Base-by-base conservation (phyloP, 176 grass and related monocot species). In the Chrysopogon serrulatus region DNA sequence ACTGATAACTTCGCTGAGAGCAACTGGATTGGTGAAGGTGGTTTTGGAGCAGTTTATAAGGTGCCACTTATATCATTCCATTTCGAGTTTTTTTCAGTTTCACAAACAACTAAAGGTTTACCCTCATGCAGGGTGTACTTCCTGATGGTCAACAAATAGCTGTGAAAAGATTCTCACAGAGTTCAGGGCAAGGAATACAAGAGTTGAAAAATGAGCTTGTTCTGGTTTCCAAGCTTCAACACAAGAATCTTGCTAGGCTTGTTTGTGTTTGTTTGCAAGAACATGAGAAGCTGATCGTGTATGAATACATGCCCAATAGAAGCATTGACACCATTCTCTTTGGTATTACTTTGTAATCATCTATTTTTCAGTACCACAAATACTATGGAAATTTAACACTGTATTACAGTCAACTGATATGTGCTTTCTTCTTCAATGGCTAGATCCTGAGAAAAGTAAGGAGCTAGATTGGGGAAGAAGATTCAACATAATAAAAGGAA, bases 11-110 rank as follows among this genome's bases (percentile, higher is more conserved):
- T 97, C 82, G 62, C 76, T 74, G 87, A 93, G 37, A 81, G 42
- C 4, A 91, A 91, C 71, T 90, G 76, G 79, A 59, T 97, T 84
- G 91, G 94, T 81, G 87, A 91, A 86, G 94, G 91, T 63, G 91
- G 94, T 56, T 93, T 91, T 69, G 94, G 91, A 75, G 69, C 73
- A 73, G 94, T 97, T 81, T 97, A 97, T 76, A 97, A 91, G 94
- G 94, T 93, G 48, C 32, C 31, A 75, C 16, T 32, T 27, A 51
- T 43, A 40, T 26, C 15, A 48, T 32, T 77, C 28, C 27, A 27
- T 36, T 69, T 60, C 5, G 56, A 71, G 37, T 33, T 28, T 28
- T 3, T 60, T 69, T 80, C 60, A 40, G 60, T 35, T 84, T 49
- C 28, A 45, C 43, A 45, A 80, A 40, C 10, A 70, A 71, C 1